A percentile compares a stretch with the other conserved stretches of the same genome.
These are phyloP conservation scores for Aspergillus proliferans DNA, from an alignment of 2,329 filamentous ascomycete species.

Conservation along the genomic window DNA sequence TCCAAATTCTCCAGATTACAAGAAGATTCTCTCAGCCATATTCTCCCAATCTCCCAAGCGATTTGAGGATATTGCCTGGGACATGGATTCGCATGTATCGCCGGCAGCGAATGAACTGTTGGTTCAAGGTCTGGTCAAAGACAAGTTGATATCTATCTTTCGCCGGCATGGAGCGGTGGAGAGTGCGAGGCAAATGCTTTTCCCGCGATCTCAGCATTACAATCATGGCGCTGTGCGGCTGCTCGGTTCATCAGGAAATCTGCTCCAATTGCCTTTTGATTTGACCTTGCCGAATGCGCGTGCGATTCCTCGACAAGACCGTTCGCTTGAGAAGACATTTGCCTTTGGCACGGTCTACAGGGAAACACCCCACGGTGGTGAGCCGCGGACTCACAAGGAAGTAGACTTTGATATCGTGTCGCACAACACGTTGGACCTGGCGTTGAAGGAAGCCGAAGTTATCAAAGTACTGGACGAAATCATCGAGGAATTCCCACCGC, in stretches of 20 bases:
- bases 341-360: constrained; percentile 85
- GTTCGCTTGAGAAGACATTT: constrained; percentile 68
- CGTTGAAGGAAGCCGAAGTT: constrained; percentile 86
- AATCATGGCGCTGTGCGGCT: constrained; percentile 67
- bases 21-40: constrained; percentile 79
- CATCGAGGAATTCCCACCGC: constrained; percentile 68
- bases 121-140: constrained; percentile 66
- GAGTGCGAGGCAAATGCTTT: constrained; percentile 64
- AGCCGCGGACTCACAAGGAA: constrained; percentile 76
- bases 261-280: constrained; percentile 91
- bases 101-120: constrained; percentile 51
- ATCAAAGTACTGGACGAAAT: constrained; percentile 94
- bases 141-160: constrained; percentile 71
- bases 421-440: constrained; percentile 69
- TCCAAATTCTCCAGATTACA: constrained; percentile 77
- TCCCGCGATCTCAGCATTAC: constrained; percentile 79
- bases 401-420: constrained; percentile 97
- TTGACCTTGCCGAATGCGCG: constrained; percentile 83
- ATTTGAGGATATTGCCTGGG: constrained; percentile 75
- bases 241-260: constrained; percentile 74
- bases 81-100: constrained; percentile 55
- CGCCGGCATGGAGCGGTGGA: constrained; percentile 85
- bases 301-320: constrained; percentile 62
- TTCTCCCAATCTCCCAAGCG: constrained; percentile 71
- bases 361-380: constrained; percentile 68